phyloP scores from a whole-genome alignment of 2,329 filamentous ascomycete genomes.

The Colletotrichum australisinense region DNA sequence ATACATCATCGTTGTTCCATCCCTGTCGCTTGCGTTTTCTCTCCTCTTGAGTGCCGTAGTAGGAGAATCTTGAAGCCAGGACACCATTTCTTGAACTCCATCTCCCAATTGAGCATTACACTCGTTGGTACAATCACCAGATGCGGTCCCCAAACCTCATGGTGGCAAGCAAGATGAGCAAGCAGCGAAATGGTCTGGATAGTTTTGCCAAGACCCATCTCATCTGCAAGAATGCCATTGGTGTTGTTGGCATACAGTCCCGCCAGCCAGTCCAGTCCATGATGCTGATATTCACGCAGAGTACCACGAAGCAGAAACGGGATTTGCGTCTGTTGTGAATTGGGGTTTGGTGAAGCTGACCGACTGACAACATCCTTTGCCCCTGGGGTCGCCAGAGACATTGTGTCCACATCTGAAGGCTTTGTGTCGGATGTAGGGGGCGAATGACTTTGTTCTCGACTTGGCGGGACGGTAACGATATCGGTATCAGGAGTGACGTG shows the following conservation, averaged over 20 bases:
- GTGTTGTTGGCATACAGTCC: slow-evolving; percentile 92
- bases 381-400: slow-evolving; percentile 36
- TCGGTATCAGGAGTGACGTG: slow-evolving; percentile 56
- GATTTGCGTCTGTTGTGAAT: slow-evolving; percentile 72
- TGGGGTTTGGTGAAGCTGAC: slow-evolving; percentile 45
- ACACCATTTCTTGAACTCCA: slow-evolving; percentile 99
- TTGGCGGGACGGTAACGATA: slow-evolving; percentile 54
- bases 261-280: slow-evolving; percentile 96
- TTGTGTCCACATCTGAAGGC: slow-evolving; percentile 59
- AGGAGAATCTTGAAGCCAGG: slow-evolving; percentile 98
- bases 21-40: slow-evolving; percentile 90
- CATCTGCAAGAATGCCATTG: slow-evolving; percentile 96
- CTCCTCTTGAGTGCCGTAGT: slow-evolving; percentile 95
- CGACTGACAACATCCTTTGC: slow-evolving; percentile 43
- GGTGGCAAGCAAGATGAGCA: slow-evolving; percentile 89
- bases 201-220: slow-evolving; percentile 98
- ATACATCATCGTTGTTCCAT: slow-evolving; percentile 92
- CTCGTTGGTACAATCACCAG: slow-evolving; percentile 96
- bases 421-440: slow-evolving; percentile 63
- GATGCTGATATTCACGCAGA: slow-evolving; percentile 94
- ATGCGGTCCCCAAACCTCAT: slow-evolving; percentile 95
- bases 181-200: slow-evolving; percentile 97
- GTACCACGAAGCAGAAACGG: slow-evolving; percentile 88
- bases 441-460: slow-evolving; percentile 58
- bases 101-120: slow-evolving; percentile 99